These are phyloP conservation scores for Aureobasidium zeae DNA, from an alignment of 2,329 filamentous ascomycete genomes.

Conservation along the genomic window DNA sequence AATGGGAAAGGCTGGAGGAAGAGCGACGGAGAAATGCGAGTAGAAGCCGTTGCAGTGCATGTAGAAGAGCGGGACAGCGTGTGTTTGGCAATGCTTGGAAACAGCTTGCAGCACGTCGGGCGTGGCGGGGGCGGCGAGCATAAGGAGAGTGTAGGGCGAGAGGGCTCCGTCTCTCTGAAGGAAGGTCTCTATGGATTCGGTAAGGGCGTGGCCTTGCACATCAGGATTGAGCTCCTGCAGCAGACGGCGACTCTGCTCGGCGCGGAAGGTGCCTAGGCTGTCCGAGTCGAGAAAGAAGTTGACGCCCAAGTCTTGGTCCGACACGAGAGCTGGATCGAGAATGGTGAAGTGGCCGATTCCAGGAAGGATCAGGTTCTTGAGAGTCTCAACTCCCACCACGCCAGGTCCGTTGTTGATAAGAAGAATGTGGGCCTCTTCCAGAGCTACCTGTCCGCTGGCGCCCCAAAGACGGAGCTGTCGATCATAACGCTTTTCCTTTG, in stretches of 20 bases:
- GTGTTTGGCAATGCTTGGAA: slow-evolving; percentile 41
- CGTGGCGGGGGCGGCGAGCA: slow-evolving; percentile 52
- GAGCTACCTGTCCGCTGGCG: slow-evolving; percentile 76
- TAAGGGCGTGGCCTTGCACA: slow-evolving; percentile 64
- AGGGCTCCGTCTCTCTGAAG: slow-evolving; percentile 33
- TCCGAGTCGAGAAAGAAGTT: slow-evolving; percentile 92
- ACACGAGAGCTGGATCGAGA: slow-evolving; percentile 68
- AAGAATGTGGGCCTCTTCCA: slow-evolving; percentile 87
- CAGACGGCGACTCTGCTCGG: slow-evolving; percentile 65
- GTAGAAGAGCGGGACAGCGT: slow-evolving; percentile 66
- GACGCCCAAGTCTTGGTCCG: slow-evolving; percentile 75
- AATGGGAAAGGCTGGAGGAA: slow-evolving; percentile 76
- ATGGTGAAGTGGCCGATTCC: slow-evolving; percentile 90
- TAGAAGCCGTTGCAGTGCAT: slow-evolving; percentile 90
- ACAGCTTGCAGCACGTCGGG: slow-evolving; percentile 43
- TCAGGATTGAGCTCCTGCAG: slow-evolving; percentile 88
- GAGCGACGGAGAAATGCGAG: slow-evolving; percentile 70
- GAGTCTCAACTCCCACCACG: slow-evolving; percentile 76
- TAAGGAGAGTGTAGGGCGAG: slow-evolving; percentile 48
- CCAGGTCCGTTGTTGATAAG: slow-evolving; percentile 82
- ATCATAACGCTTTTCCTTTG: slow-evolving; percentile 72
- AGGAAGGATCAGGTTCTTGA: slow-evolving; percentile 95
- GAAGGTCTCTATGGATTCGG: slow-evolving; percentile 42
- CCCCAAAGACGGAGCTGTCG: slow-evolving; percentile 93
- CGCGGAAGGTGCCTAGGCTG: slow-evolving; percentile 66